Conservation (phyloP, 306 rosid genomes). For the Vigna mungo region DNA sequence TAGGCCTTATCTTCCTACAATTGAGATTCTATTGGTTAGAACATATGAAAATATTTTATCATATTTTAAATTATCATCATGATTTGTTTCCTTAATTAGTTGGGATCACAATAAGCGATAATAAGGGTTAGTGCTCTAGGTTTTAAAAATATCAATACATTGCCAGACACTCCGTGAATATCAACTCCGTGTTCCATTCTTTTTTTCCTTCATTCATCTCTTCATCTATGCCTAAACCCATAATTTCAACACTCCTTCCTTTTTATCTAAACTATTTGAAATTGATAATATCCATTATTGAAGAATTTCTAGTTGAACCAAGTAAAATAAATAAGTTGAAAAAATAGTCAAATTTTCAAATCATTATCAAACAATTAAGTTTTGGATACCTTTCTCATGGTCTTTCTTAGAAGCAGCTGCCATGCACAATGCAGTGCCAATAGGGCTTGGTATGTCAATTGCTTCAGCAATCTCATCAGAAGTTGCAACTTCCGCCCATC, state of each 20-base stretch:
- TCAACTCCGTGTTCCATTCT: neutral
- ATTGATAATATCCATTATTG: slow-evolving; percentile 10
- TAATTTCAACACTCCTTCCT: slow-evolving; percentile 11
- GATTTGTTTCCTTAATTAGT: slow-evolving; percentile 9
- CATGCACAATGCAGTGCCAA: slow-evolving; percentile 97
- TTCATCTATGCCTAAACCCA: neutral
- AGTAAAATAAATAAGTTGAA: neutral
- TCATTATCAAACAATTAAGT: slow-evolving; percentile 25
- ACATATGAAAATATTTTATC: neutral
- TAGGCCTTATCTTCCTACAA: slow-evolving; percentile 15
- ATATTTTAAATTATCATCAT: slow-evolving; percentile 6
- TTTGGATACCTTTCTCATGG: slow-evolving; percentile 82
- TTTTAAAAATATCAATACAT: neutral
- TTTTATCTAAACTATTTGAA: slow-evolving; percentile 30
- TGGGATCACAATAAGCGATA: neutral
- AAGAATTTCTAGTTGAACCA: slow-evolving; percentile 30
- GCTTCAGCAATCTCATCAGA: slow-evolving; percentile 84
- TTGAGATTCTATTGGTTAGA: neutral
- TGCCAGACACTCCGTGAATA: neutral
- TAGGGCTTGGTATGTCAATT: slow-evolving; percentile 78
- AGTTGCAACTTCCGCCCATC: slow-evolving; percentile 93
- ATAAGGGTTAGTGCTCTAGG: slow-evolving; percentile 4
- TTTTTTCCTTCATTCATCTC: neutral
- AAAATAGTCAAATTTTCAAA: slow-evolving; percentile 32
- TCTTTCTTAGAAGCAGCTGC: slow-evolving; percentile 97